Conservation (phyloP, 2,329 filamentous ascomycete genomes). For the Sphaerulina vaccinii region DNA sequence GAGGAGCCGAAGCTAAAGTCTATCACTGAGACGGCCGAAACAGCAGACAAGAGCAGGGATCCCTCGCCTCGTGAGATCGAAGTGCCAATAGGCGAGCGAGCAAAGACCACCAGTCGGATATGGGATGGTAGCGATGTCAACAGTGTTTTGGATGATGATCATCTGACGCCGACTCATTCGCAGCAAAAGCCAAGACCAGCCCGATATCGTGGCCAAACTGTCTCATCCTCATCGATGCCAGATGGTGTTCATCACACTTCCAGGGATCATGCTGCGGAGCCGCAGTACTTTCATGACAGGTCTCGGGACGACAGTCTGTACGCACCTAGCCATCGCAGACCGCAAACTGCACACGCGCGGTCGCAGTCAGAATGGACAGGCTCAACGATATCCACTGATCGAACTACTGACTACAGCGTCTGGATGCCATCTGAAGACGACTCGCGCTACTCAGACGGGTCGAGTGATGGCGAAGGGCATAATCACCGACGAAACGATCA, state of each 20-base stretch:
- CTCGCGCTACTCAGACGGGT: constrained; percentile 35
- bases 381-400: constrained; percentile 21
- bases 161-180: constrained; percentile 6
- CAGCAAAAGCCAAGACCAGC: constrained; percentile 28
- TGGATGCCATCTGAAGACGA: constrained; percentile 49
- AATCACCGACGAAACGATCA: constrained; percentile 15
- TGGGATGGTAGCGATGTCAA: constrained; percentile 45
- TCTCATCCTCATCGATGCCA: constrained; percentile 15
- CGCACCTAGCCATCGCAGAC: constrained; percentile 15
- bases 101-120: constrained; percentile 46
- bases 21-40: constrained; percentile 14
- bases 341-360: constrained; percentile 23
- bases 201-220: constrained; percentile 25
- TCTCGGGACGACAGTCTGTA: constrained; percentile 17
- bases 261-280: constrained; percentile 24
- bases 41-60: constrained; percentile 23
- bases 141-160: constrained; percentile 26
- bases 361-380: constrained; percentile 32
- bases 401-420: constrained; percentile 44
- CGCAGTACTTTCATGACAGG: constrained; percentile 27
- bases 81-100: constrained; percentile 61
- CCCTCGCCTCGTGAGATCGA: constrained; percentile 53
- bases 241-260: constrained; percentile 16
- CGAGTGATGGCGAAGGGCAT: constrained; percentile 27
- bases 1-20: constrained; percentile 18